A percentile compares a stretch with the other conserved stretches of the same genome.
Evolutionary conservation across 345 rosid genomes (phyloP).

Genomic region (Diplotaxis tenuifolia): DNA sequence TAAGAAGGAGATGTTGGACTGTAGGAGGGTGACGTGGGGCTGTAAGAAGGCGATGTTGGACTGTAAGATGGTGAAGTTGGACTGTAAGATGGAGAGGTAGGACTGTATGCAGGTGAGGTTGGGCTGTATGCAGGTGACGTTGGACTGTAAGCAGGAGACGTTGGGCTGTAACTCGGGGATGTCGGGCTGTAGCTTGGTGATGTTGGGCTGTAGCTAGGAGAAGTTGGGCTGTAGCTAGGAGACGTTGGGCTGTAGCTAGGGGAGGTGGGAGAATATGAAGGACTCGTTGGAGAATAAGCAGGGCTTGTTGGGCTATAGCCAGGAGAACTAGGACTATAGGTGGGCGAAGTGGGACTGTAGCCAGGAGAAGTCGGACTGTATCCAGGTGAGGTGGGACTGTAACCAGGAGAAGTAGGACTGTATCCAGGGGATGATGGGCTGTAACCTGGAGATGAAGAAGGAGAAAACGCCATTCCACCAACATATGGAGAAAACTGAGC

Average conservation of each 20-base stretch:
- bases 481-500: slow-evolving; percentile 96
- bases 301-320: slow-evolving; percentile 21
- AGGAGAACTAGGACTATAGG: slow-evolving; percentile 37
- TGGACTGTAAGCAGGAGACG: slow-evolving; percentile 76
- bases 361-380: background rate
- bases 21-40: slow-evolving; percentile 73
- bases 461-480: slow-evolving; percentile 87
- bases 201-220: background rate
- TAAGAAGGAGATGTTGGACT: slow-evolving; percentile 81
- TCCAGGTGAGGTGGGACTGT: slow-evolving; percentile 17
- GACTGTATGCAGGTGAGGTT: slow-evolving; percentile 78
- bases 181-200: slow-evolving; percentile 85
- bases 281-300: background rate
- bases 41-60: slow-evolving; percentile 82
- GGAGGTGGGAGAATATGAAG: background rate
- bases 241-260: background rate
- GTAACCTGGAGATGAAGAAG: slow-evolving; percentile 79
- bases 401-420: slow-evolving; percentile 84
- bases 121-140: slow-evolving; percentile 77
- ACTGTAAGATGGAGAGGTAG: slow-evolving; percentile 77
- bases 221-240: background rate
- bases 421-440: slow-evolving; percentile 82
- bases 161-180: slow-evolving; percentile 73
- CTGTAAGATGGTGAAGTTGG: slow-evolving; percentile 87
- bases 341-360: slow-evolving; percentile 1